Conservation (phyloP, 768 basidiomycete genomes). For the Tylopilus vinaceipallidus region DNA sequence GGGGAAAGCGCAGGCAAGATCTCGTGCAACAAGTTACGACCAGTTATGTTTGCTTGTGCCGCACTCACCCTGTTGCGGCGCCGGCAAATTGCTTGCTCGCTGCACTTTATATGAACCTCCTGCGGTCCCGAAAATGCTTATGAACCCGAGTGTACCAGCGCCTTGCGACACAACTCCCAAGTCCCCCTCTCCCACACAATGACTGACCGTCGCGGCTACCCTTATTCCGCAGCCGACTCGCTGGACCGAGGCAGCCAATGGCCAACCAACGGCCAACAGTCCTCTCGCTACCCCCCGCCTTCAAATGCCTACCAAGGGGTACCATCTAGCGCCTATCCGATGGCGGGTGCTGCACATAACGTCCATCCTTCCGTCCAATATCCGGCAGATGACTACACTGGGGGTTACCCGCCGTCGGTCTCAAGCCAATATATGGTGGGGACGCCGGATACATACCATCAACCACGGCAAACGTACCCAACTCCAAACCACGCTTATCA, state of each 20-base stretch:
- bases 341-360: slow-evolving; percentile 17
- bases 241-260: slow-evolving; percentile 24
- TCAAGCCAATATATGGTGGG: slow-evolving; percentile 22
- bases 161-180: slow-evolving; percentile 4
- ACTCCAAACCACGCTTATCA: slow-evolving; percentile 27
- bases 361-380: slow-evolving; percentile 25
- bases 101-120: slow-evolving; percentile 24
- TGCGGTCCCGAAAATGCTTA: slow-evolving; percentile 35
- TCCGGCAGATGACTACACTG: slow-evolving; percentile 21
- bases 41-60: slow-evolving; percentile 29
- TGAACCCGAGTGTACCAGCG: slow-evolving; percentile 27
- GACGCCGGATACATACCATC: slow-evolving; percentile 20
- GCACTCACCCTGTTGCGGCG: slow-evolving; percentile 30
- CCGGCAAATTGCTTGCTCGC: slow-evolving; percentile 31
- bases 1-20: slow-evolving; percentile 29
- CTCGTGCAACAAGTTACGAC: slow-evolving; percentile 29
- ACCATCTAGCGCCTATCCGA: slow-evolving; percentile 18
- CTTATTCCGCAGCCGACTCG: slow-evolving; percentile 19
- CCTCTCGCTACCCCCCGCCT: slow-evolving; percentile 24
- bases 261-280: slow-evolving; percentile 18
- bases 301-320: slow-evolving; percentile 22
- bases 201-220: slow-evolving; percentile 32
- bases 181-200: slow-evolving; percentile 13
- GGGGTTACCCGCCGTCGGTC: slow-evolving; percentile 11
- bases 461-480: slow-evolving; percentile 27